phyloP scores from a whole-genome alignment of 805 yeast species.

The Metschnikowia kofuensis region DNA sequence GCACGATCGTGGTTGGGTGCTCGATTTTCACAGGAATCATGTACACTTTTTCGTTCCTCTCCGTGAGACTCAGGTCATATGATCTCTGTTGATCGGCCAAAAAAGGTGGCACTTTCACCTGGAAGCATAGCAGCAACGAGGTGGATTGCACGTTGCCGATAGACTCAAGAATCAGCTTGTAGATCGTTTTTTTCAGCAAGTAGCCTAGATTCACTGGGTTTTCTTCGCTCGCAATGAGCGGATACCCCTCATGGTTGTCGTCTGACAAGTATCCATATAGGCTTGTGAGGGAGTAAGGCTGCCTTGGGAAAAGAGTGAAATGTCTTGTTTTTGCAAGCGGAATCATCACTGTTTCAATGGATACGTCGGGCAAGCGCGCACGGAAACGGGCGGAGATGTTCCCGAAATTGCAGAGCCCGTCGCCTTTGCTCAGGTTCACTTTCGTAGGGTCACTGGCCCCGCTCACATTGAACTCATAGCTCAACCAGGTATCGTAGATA shows the following conservation, averaged over 20 bases:
- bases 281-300: conserved; percentile 22
- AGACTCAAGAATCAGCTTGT: conserved; percentile 11
- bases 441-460: conserved; percentile 2
- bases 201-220: conserved; percentile 35
- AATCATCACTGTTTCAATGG: conserved; percentile 28
- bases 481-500: conserved; percentile 55
- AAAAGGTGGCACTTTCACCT: conserved; percentile 7
- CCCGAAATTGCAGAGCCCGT: conserved; percentile 34
- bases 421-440: conserved; percentile 37
- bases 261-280: conserved; percentile 24
- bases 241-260: conserved; percentile 43
- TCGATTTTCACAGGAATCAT: conserved; percentile 10
- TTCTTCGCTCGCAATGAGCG: conserved; percentile 26
- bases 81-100: conserved; percentile 2
- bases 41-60: background rate
- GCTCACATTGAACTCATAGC: conserved; percentile 26
- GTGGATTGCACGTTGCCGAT: conserved; percentile 17
- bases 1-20: conserved; percentile 24
- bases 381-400: conserved; percentile 26
- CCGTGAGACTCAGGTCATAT: conserved; percentile 6
- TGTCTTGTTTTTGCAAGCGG: conserved; percentile 28
- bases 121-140: conserved; percentile 12
- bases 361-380: conserved; percentile 32
- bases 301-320: conserved; percentile 25
- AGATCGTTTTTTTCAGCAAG: conserved; percentile 28